Conservation (phyloP, 495 filamentous ascomycete species). For the Tuber melanosporum region DNA sequence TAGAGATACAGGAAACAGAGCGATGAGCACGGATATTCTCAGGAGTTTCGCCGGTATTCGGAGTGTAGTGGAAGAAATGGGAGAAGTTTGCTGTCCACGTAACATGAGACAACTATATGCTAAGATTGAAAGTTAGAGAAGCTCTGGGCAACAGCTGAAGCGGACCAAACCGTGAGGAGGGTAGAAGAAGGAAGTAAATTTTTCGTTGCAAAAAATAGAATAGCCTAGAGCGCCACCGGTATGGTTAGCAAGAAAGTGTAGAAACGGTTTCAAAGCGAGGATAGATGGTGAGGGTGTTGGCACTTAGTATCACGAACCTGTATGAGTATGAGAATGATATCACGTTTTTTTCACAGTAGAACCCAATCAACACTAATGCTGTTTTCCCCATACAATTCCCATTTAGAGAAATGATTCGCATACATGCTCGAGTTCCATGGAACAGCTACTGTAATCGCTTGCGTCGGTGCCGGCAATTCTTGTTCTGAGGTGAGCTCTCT, state of each 20-base stretch:
- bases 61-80: not conserved
- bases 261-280: not conserved
- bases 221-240: not conserved
- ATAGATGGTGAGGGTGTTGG: not conserved
- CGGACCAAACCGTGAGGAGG: not conserved
- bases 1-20: constrained; percentile 13
- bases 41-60: not conserved
- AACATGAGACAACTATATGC: not conserved
- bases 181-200: not conserved
- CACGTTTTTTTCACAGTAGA: not conserved
- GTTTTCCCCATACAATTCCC: not conserved
- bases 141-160: not conserved
- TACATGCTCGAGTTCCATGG: not conserved
- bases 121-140: not conserved
- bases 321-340: not conserved
- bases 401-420: not conserved
- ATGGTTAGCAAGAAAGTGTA: not conserved
- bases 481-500: not conserved
- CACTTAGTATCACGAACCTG: not conserved
- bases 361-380: not conserved
- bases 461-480: not conserved
- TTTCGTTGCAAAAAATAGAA: not conserved
- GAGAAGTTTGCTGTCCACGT: not conserved
- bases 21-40: constrained; percentile 8
- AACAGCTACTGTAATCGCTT: not conserved